Conservation (phyloP, 306 rosid species). For the Sesbania bispinosa region DNA sequence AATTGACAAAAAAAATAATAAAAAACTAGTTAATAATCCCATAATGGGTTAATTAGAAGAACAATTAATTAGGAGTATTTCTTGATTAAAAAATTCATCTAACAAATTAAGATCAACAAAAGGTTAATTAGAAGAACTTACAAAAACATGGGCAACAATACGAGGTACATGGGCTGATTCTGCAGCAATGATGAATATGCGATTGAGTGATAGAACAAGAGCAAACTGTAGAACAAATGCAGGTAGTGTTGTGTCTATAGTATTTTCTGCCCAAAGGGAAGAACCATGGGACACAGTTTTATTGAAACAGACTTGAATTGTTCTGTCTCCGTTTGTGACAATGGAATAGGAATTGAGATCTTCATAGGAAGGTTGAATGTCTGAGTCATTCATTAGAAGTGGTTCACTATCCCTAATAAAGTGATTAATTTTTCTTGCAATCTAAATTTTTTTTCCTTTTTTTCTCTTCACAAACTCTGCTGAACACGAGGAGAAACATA, state of each 20-base stretch:
- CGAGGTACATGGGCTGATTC: slow-evolving; percentile 25
- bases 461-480: background rate
- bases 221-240: slow-evolving; percentile 29
- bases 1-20: background rate
- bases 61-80: no score
- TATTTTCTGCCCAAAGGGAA: slow-evolving; percentile 28
- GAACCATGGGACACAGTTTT: background rate
- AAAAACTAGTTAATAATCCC: background rate
- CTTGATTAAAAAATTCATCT: no score
- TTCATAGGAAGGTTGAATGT: no score
- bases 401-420: background rate
- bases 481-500: background rate
- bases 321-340: background rate
- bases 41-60: no score
- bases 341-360: background rate
- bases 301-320: slow-evolving; percentile 23
- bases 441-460: background rate
- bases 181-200: background rate
- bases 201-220: slow-evolving; percentile 27
- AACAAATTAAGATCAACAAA: no score
- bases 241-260: slow-evolving; percentile 17
- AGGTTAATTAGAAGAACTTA: no score
- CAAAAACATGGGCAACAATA: slow-evolving; percentile 29
- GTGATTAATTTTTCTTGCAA: background rate
- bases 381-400: background rate